Evolutionary conservation across 2,329 filamentous ascomycete species (phyloP), one percentile per base, ranked within the genome.

Genomic region (Penicillium italicum): DNA sequence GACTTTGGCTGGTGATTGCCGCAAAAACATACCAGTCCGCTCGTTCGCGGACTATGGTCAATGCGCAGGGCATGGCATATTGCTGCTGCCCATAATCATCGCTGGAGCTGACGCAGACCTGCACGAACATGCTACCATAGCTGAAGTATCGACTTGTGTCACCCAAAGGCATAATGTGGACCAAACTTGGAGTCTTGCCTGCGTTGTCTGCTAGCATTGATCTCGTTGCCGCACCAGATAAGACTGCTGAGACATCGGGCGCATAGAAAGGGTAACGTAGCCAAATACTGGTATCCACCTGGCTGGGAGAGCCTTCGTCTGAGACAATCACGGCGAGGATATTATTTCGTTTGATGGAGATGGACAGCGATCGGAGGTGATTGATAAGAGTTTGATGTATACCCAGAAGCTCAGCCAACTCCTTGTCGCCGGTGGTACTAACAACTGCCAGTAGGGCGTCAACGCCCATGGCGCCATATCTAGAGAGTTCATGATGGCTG

Each of bases 251-350:
- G 55, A 90, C 84, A 64, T 93, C 88, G 18, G 89, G 82, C 24
- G 86, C 86, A 60, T 93, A 81, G 10, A 80, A 76, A 0, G 90
- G 90, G 65, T 95, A 94, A 53, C 86, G 82, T 16, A 92, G 70
- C 91, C 90, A 96, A 37, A 96, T 88, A 0, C 83, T 85, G 51
- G 89, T 89, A 68, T 96, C 88, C 58, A 93, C 85, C 65, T 91
- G 88, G 1, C 88, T 87, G n/a, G 92, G 78, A 41, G 86, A 82
- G 0, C 84, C 77, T 45, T 87, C 83, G 51, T 87, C 82, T 0
- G 87, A 82, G 48, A 79, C 71, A 38, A 79, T 74, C 1, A 80
- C 77, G 0, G 90, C 87, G 63, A 96, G 79, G 55, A 94, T 85
- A 22, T 86, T 85, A 66, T 95, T 95, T 50, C 89, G 81, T 71